Conservation (phyloP, 2,329 filamentous ascomycete genomes). For the Paecilomyces sp. region DNA sequence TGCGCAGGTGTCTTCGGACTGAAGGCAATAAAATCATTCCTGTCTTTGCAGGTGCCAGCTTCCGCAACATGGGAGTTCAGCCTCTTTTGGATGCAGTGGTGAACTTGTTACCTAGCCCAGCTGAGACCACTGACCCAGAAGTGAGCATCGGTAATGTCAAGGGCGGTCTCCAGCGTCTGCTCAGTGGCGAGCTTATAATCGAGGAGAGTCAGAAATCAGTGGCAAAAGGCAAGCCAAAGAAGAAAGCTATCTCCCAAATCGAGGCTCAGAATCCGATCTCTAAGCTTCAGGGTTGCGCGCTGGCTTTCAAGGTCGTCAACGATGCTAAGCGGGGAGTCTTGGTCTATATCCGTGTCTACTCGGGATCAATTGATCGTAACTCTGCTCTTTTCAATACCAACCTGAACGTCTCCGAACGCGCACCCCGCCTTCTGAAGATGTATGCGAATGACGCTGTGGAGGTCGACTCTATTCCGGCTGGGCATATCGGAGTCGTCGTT, state of each 20-base stretch:
- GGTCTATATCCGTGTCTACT: slow-evolving; percentile 88
- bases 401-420: slow-evolving; percentile 68
- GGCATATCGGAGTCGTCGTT: slow-evolving; percentile 89
- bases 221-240: slow-evolving; percentile 36
- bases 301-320: slow-evolving; percentile 90
- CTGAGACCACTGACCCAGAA: slow-evolving; percentile 71
- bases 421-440: slow-evolving; percentile 77
- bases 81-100: slow-evolving; percentile 82
- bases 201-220: slow-evolving; percentile 24
- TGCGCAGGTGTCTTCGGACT: slow-evolving; percentile 65
- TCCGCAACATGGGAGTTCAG: slow-evolving; percentile 89
- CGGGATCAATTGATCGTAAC: slow-evolving; percentile 69
- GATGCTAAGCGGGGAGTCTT: slow-evolving; percentile 79
- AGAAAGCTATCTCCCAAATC: slow-evolving; percentile 36
- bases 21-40: slow-evolving; percentile 67
- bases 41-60: slow-evolving; percentile 84
- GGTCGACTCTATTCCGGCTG: slow-evolving; percentile 69
- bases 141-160: slow-evolving; percentile 58
- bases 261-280: slow-evolving; percentile 40
- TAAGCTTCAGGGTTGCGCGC: slow-evolving; percentile 61
- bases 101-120: slow-evolving; percentile 77
- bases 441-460: slow-evolving; percentile 84
- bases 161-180: slow-evolving; percentile 46
- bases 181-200: slow-evolving; percentile 39
- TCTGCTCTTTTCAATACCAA: slow-evolving; percentile 80